Conservation (phyloP, 202 grass and related monocot genomes). For the Hordeum pubiflorum region DNA sequence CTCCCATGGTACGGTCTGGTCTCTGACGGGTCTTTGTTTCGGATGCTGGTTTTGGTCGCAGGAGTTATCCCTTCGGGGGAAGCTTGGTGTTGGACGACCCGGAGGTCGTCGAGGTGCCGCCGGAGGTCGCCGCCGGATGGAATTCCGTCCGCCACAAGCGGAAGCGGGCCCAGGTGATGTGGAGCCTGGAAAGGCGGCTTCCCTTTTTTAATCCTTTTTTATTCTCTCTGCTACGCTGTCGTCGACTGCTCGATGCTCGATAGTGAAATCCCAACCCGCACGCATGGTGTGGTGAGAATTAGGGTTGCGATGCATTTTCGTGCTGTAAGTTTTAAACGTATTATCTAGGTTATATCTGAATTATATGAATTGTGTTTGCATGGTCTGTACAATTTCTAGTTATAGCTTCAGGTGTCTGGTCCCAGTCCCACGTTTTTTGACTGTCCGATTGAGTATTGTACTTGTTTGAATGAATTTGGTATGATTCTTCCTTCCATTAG, state of each 20-base stretch:
- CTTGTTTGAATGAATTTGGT: neutral
- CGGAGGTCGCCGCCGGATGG: slow-evolving; percentile 28
- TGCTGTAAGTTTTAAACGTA: neutral
- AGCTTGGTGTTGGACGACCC: slow-evolving; percentile 24
- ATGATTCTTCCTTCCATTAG: neutral
- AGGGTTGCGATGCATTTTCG: neutral
- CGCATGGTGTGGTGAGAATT: neutral
- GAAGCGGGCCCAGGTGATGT: slow-evolving; percentile 46
- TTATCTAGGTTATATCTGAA: neutral
- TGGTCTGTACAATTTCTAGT: neutral
- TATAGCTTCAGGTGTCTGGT: neutral
- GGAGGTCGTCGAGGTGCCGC: slow-evolving; percentile 49
- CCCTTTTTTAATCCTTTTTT: neutral
- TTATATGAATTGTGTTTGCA: slow-evolving; percentile 5
- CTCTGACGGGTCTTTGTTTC: slow-evolving; percentile 12
- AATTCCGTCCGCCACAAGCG: slow-evolving; percentile 36
- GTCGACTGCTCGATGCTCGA: neutral
- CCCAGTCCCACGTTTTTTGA: neutral
- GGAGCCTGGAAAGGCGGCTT: neutral
- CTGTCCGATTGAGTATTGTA: neutral
- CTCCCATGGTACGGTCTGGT: neutral
- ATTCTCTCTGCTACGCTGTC: neutral
- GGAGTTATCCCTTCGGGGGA: slow-evolving; percentile 18
- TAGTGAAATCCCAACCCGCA: neutral
- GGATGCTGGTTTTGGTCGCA: neutral